These are phyloP conservation scores for Trichomonascus vanleenenianus DNA, from an alignment of 805 yeast genomes.

Conservation along the genomic window DNA sequence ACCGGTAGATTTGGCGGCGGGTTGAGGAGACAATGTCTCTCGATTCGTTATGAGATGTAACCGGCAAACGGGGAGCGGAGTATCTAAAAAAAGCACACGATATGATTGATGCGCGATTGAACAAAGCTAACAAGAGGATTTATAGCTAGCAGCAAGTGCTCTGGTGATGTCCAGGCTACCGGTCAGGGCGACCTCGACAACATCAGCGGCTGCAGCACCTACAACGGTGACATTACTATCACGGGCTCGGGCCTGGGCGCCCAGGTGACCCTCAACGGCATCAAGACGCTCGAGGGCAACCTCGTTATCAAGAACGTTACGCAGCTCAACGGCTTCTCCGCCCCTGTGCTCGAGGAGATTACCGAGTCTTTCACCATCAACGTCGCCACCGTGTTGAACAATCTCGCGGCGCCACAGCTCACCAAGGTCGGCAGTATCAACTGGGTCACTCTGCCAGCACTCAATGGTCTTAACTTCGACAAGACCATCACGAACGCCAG, in stretches of 20 bases:
- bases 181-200: slow-evolving; percentile 71
- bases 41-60: neutral
- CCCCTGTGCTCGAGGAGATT: slow-evolving; percentile 70
- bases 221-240: slow-evolving; percentile 72
- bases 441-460: slow-evolving; percentile 82
- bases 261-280: slow-evolving; percentile 51
- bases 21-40: neutral
- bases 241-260: slow-evolving; percentile 48
- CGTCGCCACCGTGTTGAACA: slow-evolving; percentile 55
- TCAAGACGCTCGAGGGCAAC: slow-evolving; percentile 71
- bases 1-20: too few species aligned
- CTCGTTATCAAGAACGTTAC: slow-evolving; percentile 61
- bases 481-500: slow-evolving; percentile 67
- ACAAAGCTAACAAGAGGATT: too few species aligned
- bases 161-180: slow-evolving; percentile 42
- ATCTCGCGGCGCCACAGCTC: slow-evolving; percentile 70
- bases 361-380: slow-evolving; percentile 60
- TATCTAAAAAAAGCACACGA: too few species aligned
- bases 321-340: slow-evolving; percentile 54
- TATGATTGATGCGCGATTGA: too few species aligned
- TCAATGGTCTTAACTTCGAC: slow-evolving; percentile 58
- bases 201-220: slow-evolving; percentile 65
- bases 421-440: slow-evolving; percentile 73
- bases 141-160: neutral
- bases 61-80: too few species aligned